These are phyloP conservation scores for Hyaloscypha finlandica DNA, from an alignment of 495 filamentous ascomycete species.

Conservation along the genomic window DNA sequence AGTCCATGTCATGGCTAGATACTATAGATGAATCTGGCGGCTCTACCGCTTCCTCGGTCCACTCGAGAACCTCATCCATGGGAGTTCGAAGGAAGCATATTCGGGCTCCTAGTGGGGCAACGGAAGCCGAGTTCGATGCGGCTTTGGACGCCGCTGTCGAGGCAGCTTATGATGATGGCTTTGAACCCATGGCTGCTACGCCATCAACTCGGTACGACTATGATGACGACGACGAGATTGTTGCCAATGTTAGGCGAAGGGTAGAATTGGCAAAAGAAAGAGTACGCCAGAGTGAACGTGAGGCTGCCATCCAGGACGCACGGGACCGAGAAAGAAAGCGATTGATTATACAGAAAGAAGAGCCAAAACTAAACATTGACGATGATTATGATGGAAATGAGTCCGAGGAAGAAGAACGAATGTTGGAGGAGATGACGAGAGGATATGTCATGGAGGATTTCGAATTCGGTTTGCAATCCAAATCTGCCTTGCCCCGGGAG, in stretches of 20 bases:
- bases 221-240: conserved; percentile 45
- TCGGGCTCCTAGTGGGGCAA: conserved; percentile 67
- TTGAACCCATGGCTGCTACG: conserved; percentile 68
- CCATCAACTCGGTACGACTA: conserved; percentile 39
- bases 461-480: conserved; percentile 72
- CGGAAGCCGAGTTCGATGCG: conserved; percentile 92
- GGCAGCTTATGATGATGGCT: conserved; percentile 92
- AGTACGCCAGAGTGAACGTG: conserved; percentile 75
- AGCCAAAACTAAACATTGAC: conserved; percentile 37
- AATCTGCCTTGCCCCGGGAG: conserved; percentile 79
- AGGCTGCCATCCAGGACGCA: conserved; percentile 55
- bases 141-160: conserved; percentile 95
- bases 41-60: conserved; percentile 77
- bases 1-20: conserved; percentile 91
- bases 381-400: conserved; percentile 67
- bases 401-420: conserved; percentile 86
- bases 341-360: conserved; percentile 37
- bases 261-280: conserved; percentile 79
- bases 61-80: conserved; percentile 73
- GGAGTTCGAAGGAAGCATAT: conserved; percentile 66
- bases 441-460: conserved; percentile 89
- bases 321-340: conserved; percentile 37
- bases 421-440: conserved; percentile 90
- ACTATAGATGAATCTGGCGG: conserved; percentile 94
- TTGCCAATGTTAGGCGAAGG: conserved; percentile 63